Percentiles rank a stretch among this genome's conserved stretches.
Conservation (phyloP, 164 flowering plant genomes). For the Sedum album region DNA sequence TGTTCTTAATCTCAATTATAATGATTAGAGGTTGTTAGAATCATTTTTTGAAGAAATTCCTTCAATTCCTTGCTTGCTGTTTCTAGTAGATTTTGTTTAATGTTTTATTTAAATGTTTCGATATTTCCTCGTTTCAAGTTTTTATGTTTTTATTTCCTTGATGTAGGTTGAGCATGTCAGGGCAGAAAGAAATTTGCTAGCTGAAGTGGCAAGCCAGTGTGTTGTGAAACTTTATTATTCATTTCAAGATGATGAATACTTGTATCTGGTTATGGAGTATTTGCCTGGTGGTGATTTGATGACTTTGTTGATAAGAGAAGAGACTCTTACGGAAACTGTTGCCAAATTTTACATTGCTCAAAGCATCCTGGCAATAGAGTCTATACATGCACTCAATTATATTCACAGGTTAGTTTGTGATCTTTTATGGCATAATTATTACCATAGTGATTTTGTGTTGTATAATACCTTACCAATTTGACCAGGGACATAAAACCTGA, state of each 20-base stretch:
- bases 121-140: background rate
- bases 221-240: slow-evolving; percentile 92
- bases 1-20: background rate
- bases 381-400: slow-evolving; percentile 90
- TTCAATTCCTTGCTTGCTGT: no score
- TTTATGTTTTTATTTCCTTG: background rate
- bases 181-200: slow-evolving; percentile 94
- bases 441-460: background rate
- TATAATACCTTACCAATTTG: slow-evolving; percentile 7
- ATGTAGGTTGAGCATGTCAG: slow-evolving; percentile 88
- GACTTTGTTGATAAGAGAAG: slow-evolving; percentile 95
- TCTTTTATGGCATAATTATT: background rate
- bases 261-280: slow-evolving; percentile 93
- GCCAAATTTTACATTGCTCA: slow-evolving; percentile 94
- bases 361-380: slow-evolving; percentile 87
- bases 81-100: no score
- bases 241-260: slow-evolving; percentile 87
- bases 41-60: background rate
- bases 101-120: background rate
- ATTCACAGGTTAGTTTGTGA: slow-evolving; percentile 69
- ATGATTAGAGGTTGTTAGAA: background rate
- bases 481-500: slow-evolving; percentile 94
- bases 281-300: slow-evolving; percentile 99
- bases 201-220: slow-evolving; percentile 90
- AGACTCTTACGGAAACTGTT: slow-evolving; percentile 82